Percentiles rank a stretch among this genome's conserved stretches.
These are phyloP conservation scores for Colletotrichum camelliae DNA, from an alignment of 2,329 filamentous ascomycete genomes.

Conservation along the genomic window DNA sequence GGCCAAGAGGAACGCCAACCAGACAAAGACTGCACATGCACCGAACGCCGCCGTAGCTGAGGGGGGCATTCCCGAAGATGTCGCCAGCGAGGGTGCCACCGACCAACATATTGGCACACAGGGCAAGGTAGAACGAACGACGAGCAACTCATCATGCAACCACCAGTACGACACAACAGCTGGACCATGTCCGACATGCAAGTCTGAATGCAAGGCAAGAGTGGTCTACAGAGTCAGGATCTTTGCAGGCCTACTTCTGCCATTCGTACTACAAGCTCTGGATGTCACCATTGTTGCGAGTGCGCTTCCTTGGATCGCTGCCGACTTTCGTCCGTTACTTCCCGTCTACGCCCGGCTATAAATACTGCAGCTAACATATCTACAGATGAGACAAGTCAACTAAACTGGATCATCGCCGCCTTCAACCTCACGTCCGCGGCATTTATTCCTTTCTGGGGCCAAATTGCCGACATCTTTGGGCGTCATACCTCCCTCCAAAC, in stretches of 20 bases:
- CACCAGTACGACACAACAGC: background rate
- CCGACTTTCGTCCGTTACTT: slow-evolving; percentile 53
- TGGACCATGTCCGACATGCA: slow-evolving; percentile 32
- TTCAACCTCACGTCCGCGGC: slow-evolving; percentile 72
- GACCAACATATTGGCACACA: background rate
- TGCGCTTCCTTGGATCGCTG: slow-evolving; percentile 59
- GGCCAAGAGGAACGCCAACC: background rate
- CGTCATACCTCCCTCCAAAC: slow-evolving; percentile 67
- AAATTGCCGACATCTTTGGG: slow-evolving; percentile 70
- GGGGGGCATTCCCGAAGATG: background rate
- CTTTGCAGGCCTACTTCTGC: slow-evolving; percentile 62
- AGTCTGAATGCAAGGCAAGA: slow-evolving; percentile 36
- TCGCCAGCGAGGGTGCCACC: background rate
- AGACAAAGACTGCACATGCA: background rate
- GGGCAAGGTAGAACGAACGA: background rate
- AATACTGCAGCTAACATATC: slow-evolving; percentile 23
- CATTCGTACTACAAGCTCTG: slow-evolving; percentile 66
- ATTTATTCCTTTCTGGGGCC: slow-evolving; percentile 71
- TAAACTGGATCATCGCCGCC: slow-evolving; percentile 74
- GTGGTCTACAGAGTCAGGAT: slow-evolving; percentile 61
- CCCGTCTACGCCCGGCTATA: background rate
- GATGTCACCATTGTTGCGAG: slow-evolving; percentile 64
- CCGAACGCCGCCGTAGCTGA: background rate
- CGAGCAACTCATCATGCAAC: background rate
- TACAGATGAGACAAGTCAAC: slow-evolving; percentile 54